A percentile compares a stretch with the other conserved stretches of the same genome.
Conservation (phyloP, 495 filamentous ascomycete genomes). For the Podospora pseudoanserina region DNA sequence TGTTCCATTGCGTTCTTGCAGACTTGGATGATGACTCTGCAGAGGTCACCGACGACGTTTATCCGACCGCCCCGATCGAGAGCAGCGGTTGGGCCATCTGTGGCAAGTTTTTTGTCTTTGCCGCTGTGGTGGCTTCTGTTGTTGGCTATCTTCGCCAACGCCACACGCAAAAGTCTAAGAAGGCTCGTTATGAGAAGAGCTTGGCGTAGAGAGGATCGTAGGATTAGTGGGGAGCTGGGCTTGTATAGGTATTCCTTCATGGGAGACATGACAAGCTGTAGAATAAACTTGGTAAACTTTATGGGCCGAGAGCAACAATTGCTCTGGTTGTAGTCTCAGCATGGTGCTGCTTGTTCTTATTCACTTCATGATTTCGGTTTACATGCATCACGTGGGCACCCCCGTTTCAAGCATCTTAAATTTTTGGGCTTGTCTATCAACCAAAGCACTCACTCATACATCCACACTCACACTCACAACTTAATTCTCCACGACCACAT, state of each 20-base stretch:
- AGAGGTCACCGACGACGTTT: constrained; percentile 10
- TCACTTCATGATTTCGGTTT: not conserved
- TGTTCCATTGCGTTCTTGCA: constrained; percentile 6
- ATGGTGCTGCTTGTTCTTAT: not conserved
- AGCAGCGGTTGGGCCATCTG: constrained; percentile 28
- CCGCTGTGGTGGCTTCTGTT: constrained; percentile 35
- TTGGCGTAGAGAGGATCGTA: constrained; percentile 1
- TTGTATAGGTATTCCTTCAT: not conserved
- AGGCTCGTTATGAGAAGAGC: constrained; percentile 17
- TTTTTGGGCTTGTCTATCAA: constrained; percentile 12
- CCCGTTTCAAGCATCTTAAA: constrained; percentile 21
- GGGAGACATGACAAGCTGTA: not conserved
- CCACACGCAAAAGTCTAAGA: constrained; percentile 7
- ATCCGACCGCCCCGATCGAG: constrained; percentile 13
- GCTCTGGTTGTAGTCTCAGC: not conserved
- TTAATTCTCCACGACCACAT: not conserved
- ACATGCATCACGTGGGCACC: constrained; percentile 20
- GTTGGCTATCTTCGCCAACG: constrained; percentile 24
- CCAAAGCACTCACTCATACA: not conserved
- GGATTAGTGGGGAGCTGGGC: not conserved
- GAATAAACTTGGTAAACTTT: not conserved
- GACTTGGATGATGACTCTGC: constrained; percentile 16
- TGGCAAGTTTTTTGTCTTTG: constrained; percentile 40
- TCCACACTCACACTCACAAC: constrained; percentile 1
- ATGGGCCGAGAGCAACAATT: not conserved